phyloP scores from a whole-genome alignment of 2,329 filamentous ascomycete species.

The Aureobasidium vineae region DNA sequence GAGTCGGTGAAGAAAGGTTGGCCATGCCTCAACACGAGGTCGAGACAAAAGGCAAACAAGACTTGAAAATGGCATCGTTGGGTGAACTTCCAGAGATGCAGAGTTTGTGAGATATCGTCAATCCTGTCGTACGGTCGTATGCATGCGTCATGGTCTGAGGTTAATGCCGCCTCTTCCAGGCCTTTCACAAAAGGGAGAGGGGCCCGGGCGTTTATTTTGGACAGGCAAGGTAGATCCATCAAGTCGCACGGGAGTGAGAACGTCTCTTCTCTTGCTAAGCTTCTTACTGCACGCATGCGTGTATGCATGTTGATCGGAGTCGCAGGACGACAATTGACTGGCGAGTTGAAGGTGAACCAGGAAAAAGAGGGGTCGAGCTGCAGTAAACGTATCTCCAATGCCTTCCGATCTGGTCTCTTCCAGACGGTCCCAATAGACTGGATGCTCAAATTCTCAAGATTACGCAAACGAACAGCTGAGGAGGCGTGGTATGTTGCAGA shows the following conservation, averaged over 20 bases:
- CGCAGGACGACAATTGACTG: background rate
- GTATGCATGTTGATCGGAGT: background rate
- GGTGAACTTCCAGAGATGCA: background rate
- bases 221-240: background rate
- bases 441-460: background rate
- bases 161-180: background rate
- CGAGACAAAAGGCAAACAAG: background rate
- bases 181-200: background rate
- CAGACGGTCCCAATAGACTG: background rate
- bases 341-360: background rate
- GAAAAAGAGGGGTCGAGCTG: background rate
- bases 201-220: background rate
- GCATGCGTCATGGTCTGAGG: slow-evolving; percentile 10
- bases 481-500: slow-evolving; percentile 8
- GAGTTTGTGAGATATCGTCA: background rate
- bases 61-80: background rate
- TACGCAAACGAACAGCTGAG: background rate
- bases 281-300: slow-evolving; percentile 15
- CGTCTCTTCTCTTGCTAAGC: background rate
- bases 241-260: background rate
- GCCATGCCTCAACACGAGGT: background rate
- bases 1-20: slow-evolving; percentile 2
- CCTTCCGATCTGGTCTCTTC: background rate
- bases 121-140: slow-evolving; percentile 7
- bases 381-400: background rate